These are phyloP conservation scores for Vicia sativa DNA, from an alignment of 306 rosid species.

Conservation along the genomic window DNA sequence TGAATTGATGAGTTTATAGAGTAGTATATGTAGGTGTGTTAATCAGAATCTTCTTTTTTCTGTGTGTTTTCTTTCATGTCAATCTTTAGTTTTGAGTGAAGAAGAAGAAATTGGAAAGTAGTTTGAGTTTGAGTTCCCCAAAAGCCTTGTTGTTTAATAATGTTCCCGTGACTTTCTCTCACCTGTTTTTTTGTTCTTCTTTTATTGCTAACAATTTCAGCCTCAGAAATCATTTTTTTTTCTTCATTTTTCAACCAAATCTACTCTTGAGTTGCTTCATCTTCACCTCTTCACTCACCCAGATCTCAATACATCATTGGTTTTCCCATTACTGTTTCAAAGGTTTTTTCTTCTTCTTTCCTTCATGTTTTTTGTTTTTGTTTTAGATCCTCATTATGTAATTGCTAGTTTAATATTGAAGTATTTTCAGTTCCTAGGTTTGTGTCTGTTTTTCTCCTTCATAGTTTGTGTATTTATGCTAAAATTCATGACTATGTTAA, in stretches of 20 bases:
- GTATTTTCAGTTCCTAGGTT: conserved; percentile 34
- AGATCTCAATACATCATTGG: conserved; percentile 32
- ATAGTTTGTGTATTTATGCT: not conserved
- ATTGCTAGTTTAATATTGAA: conserved; percentile 12
- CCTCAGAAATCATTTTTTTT: conserved; percentile 15
- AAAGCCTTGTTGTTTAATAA: conserved; percentile 45
- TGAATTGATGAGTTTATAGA: not conserved
- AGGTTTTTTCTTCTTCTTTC: conserved; percentile 21
- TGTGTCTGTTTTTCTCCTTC: conserved; percentile 20
- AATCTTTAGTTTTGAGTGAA: conserved; percentile 37
- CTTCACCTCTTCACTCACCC: conserved; percentile 15
- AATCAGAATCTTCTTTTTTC: not conserved
- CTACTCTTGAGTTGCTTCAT: conserved; percentile 27
- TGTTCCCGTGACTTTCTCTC: conserved; percentile 58
- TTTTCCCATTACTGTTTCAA: conserved; percentile 23
- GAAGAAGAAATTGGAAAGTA: conserved; percentile 41
- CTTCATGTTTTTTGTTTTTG: not conserved
- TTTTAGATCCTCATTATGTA: conserved; percentile 21
- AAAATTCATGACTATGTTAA: conserved; percentile 1
- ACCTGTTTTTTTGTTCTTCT: conserved; percentile 1
- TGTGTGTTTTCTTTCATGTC: conserved; percentile 14
- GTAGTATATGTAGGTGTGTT: not conserved
- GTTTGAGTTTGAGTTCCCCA: conserved; percentile 44
- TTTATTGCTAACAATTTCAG: conserved; percentile 18
- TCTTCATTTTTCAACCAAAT: conserved; percentile 15